phyloP scores from a whole-genome alignment of 495 filamentous ascomycete genomes.

The Saxophila tyrrhenica region DNA sequence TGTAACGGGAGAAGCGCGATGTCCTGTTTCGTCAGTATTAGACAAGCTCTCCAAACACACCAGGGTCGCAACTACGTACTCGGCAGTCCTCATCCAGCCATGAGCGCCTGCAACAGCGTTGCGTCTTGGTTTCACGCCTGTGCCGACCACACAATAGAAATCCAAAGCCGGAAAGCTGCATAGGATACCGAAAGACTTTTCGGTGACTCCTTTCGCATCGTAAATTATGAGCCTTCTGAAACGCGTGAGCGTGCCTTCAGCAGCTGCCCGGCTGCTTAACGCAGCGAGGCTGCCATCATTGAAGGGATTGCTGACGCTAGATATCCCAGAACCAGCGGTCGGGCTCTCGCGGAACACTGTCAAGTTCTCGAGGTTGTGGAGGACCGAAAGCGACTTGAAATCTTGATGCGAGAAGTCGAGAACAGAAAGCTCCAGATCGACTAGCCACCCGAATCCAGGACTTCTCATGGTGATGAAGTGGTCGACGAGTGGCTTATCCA shows the following conservation, averaged over 20 bases:
- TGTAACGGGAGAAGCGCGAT: too few species aligned
- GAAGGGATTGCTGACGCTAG: too few species aligned
- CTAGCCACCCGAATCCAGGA: neutral
- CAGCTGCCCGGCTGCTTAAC: neutral
- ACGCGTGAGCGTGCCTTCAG: neutral
- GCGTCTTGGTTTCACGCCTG: neutral
- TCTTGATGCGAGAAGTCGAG: neutral
- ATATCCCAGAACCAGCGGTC: too few species aligned
- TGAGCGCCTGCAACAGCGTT: neutral
- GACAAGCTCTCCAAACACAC: too few species aligned
- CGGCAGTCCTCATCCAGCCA: too few species aligned
- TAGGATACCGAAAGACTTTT: neutral
- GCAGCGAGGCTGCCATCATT: neutral
- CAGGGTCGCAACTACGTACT: too few species aligned
- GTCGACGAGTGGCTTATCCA: neutral
- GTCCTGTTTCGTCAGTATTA: too few species aligned
- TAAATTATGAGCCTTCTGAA: neutral
- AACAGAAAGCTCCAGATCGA: neutral
- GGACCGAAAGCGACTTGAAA: neutral
- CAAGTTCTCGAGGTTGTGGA: slow-evolving; percentile 2
- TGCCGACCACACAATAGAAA: neutral
- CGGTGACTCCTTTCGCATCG: neutral
- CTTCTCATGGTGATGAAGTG: neutral
- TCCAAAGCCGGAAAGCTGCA: neutral
- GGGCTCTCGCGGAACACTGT: too few species aligned